Evolutionary conservation across 108 stramenopile genomes (phyloP).

Genomic region (Nitzschia sp.): DNA sequence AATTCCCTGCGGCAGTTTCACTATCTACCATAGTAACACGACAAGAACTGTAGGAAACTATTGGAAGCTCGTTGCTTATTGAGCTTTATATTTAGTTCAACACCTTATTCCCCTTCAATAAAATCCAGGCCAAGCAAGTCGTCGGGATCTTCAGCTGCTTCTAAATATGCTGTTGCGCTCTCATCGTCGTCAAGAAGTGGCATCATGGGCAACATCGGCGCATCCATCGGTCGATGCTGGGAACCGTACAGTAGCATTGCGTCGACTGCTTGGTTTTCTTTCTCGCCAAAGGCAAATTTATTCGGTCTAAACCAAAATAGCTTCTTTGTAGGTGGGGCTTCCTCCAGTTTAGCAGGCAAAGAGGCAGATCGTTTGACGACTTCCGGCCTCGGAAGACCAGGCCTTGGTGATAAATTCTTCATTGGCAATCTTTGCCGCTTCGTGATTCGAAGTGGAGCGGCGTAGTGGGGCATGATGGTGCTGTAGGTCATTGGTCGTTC

Average conservation of each 20-base stretch:
- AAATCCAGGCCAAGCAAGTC: constrained; percentile 10
- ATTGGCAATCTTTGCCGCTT: neutral
- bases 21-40: neutral
- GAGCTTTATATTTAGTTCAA: too few species aligned
- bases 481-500: constrained; percentile 7
- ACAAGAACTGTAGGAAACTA: neutral
- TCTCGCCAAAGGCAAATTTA: neutral
- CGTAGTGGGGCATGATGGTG: neutral
- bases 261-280: too few species aligned
- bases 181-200: neutral
- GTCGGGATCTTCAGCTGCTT: neutral
- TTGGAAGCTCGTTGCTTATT: neutral
- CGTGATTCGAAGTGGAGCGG: constrained; percentile 1
- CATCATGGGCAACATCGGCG: neutral
- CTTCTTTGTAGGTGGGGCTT: constrained; percentile 1
- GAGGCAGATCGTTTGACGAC: neutral
- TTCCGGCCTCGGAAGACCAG: neutral
- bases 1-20: too few species aligned
- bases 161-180: neutral
- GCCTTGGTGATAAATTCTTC: neutral
- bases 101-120: too few species aligned
- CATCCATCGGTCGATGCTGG: neutral
- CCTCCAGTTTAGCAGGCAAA: constrained; percentile 5
- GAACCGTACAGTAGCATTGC: too few species aligned
- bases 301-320: constrained; percentile 15